Conservation (phyloP, 805 yeast species). For the Blastobotrys americana region DNA sequence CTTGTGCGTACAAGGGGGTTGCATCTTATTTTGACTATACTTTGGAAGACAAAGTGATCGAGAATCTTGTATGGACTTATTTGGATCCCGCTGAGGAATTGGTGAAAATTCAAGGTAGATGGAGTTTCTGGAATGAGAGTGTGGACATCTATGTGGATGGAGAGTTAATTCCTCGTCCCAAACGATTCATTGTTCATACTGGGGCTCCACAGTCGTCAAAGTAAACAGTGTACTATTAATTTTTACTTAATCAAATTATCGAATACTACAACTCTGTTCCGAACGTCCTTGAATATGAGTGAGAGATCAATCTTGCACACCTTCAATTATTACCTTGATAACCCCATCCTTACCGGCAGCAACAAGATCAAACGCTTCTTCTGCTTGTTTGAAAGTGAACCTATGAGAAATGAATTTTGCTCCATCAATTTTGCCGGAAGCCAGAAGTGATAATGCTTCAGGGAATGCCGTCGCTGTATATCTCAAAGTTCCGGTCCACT, state of each 20-base stretch:
- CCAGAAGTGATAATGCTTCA: constrained; percentile 60
- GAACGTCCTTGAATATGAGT: no score
- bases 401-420: constrained; percentile 67
- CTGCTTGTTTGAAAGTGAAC: constrained; percentile 63
- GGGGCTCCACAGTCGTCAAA: no score
- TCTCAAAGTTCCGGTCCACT: constrained; percentile 70
- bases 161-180: not conserved
- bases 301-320: constrained; percentile 30
- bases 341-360: constrained; percentile 48
- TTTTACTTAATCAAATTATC: not conserved
- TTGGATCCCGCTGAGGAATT: not conserved
- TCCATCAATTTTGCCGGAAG: constrained; percentile 56
- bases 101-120: not conserved
- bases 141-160: not conserved
- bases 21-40: constrained; percentile 3
- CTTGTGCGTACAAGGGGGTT: constrained; percentile 9
- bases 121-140: not conserved
- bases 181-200: not conserved
- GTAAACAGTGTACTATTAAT: no score
- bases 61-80: not conserved
- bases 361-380: constrained; percentile 67
- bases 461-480: constrained; percentile 72
- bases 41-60: not conserved
- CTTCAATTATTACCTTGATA: constrained; percentile 74
- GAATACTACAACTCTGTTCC: constrained; percentile 40